Conservation (phyloP, 805 yeast species). For the Kuraishia capsulata region DNA sequence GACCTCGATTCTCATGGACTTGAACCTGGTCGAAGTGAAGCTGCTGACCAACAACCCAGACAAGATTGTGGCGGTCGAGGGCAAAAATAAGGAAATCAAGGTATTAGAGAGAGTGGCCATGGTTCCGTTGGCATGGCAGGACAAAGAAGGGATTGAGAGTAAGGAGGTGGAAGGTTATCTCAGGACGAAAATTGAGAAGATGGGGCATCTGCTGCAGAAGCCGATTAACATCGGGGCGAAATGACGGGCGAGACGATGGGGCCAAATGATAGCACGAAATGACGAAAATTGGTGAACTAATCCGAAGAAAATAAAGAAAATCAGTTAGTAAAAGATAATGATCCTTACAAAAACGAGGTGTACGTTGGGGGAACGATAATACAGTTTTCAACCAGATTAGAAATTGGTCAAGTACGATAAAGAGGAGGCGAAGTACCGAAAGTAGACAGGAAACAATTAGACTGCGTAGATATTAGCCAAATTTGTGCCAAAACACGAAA, state of each 20-base stretch:
- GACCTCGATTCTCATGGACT: constrained; percentile 82
- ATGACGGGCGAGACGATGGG: neutral
- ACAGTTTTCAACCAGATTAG: too few relatives aligned
- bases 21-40: constrained; percentile 64
- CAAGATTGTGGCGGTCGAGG: constrained; percentile 91
- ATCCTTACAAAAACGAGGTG: too few relatives aligned
- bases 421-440: too few relatives aligned
- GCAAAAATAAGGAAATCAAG: constrained; percentile 59
- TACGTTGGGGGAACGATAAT: too few relatives aligned
- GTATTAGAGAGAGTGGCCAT: constrained; percentile 91
- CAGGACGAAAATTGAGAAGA: constrained; percentile 88
- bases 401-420: too few relatives aligned
- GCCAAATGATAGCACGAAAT: too few relatives aligned
- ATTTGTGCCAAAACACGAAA: too few relatives aligned
- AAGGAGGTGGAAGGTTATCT: constrained; percentile 88
- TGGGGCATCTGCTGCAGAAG: constrained; percentile 84
- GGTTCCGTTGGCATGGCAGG: constrained; percentile 92
- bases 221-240: constrained; percentile 12
- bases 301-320: too few relatives aligned
- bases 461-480: too few relatives aligned
- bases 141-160: constrained; percentile 61
- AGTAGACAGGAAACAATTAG: too few relatives aligned
- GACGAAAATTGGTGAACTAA: too few relatives aligned
- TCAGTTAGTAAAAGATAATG: too few relatives aligned
- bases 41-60: constrained; percentile 94